Base-by-base conservation (phyloP, 2,329 filamentous ascomycete genomes). In the Simplicillium sp. region DNA sequence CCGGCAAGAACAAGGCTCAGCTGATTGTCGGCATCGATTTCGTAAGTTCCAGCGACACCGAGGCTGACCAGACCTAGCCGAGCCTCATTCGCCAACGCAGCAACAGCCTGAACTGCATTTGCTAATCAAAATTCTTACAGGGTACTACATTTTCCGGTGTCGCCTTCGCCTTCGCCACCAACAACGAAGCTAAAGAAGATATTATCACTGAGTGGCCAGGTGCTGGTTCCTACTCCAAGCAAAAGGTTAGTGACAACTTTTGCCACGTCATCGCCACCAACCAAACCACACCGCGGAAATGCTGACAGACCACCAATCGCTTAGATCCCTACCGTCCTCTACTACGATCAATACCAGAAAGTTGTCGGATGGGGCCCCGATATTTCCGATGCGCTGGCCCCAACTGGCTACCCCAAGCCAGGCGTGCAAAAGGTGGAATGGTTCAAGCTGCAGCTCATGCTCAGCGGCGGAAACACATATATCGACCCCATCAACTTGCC, bases 171-270 rank as follows among this genome's bases (percentile, higher is more conserved):
- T 98, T 96, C 65, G 89, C 89, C 46, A 96, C 90, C 45, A 96
- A 96, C 67, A 94, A 90, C 52, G 89, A 96, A 64, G 88, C 89
- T 45, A 94, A 95, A 62, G 92, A 97, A 65, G 90, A 97, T 62
- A 97, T 97, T 54, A 98, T 98, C 54, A 94, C 90, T 48, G 92
- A 98, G 67, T 98, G 92, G 92, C 92, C 92, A 18, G 92, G 92
- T 52, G 89, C 92, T 29, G 92, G 92, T 51, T 96, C 92, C 42
- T 90, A 95, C 62, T 95, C 92, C 38, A 97, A 97, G 68, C 92
- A 98, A 68, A 98, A 98, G 83, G 90, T 94, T 34, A 17, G 29
- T 31, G 15, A 25, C 25, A 37, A 7, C 29, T n/a, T 42, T 36
- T 36, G n/a, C 16, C 11, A 18, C 29, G 9, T 5, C 11, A 25